Evolutionary conservation across 768 basidiomycete species (phyloP), one percentile per base, ranked within the genome.

Genomic region (Naematelia aurantialba): DNA sequence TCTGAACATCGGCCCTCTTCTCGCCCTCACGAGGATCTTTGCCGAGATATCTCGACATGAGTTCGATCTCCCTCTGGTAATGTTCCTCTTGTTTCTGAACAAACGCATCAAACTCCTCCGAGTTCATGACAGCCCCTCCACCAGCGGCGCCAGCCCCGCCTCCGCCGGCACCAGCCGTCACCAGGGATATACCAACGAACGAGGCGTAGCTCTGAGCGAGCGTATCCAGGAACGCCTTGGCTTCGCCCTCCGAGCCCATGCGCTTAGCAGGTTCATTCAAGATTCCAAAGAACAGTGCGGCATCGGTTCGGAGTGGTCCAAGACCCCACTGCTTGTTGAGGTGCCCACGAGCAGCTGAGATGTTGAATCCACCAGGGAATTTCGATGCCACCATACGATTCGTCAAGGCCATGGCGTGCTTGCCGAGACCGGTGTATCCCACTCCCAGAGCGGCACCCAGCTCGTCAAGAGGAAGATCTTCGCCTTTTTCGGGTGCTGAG

Each of bases 311-410:
- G 14, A 83, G 83, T 2, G 94, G 80, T 26, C 94, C 96, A n/a
- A 98, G 80, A 49, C 96, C 96, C 92, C 93, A 98, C 25, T 84
- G 84, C 82, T 97, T 98, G 34, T 85, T 83, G 26, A 99, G 82
- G 76, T 99, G 83, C 0, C 84, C 79, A 79, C 96, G 93, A 77
- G 93, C 91, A 11, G 89, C 84, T 5, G 93, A 89, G 19, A 87
- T 81, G 67, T 96, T 96, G 85, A 99, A 99, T 31, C 94, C 94
- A 76, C 96, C 96, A 29, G 96, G 96, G 90, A 99, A 94, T 80
- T 99, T 99, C 48, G 86, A 86, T 58, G 92, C 90, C 52, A 97
- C 82, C 74, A 97, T 83, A 57, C 96, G 89, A 26, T 92, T 90
- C 52, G 97, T 82, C 45, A 99, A 83, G 21, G 91, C 87, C 46